Base-by-base conservation (phyloP, 805 yeast species). In the Pichia paraexigua region DNA sequence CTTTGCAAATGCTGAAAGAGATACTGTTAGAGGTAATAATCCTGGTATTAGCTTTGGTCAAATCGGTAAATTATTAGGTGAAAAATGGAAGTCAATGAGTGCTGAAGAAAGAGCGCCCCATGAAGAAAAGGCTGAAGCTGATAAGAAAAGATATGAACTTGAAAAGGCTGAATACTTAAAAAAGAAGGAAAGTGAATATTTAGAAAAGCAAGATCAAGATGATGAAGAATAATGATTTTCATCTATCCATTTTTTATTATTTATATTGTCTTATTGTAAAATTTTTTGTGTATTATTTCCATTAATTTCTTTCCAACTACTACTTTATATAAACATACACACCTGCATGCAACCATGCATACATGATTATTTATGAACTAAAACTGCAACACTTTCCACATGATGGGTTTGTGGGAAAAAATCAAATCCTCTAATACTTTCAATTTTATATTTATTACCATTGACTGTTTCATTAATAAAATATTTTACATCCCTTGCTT, bases 1-100 rank as follows among this genome's bases (percentile, higher is more conserved):
- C 82, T 94, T 91, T 68, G 98, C 99, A 63, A 90, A 89, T 70
- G 97, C 90, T 67, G 87, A 87, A 80, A 91, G 99, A 79, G 97
- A 92, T 73, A 80, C 82, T 58, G 96, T 94, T 61, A 83, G 96
- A 71, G 83, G 92, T 56, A 98, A 91, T 71, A 89, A 92, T 79
- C 97, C 98, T 64, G 97, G 96, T 69, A 87, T 91, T 62, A 74
- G 91, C 43, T 94, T 94, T 66, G 99, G 95, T 60, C 95, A 90
- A 75, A 92, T 94, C 59, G 98, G 98, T 68, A 89, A 85, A 73
- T 71, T 89, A 56, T 82, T 94, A 65, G 99, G 99, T 71, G 97
- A 90, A 72, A 86, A 79, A 73, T 94, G 99, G 99, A 90, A 89
- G 82, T 88, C 91, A 56, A 77, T 94, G 61, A 75, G 77, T 59